Evolutionary conservation across 1,284 basidiomycete genomes (phyloP).

Genomic region (Xerocomus minutiporus): DNA sequence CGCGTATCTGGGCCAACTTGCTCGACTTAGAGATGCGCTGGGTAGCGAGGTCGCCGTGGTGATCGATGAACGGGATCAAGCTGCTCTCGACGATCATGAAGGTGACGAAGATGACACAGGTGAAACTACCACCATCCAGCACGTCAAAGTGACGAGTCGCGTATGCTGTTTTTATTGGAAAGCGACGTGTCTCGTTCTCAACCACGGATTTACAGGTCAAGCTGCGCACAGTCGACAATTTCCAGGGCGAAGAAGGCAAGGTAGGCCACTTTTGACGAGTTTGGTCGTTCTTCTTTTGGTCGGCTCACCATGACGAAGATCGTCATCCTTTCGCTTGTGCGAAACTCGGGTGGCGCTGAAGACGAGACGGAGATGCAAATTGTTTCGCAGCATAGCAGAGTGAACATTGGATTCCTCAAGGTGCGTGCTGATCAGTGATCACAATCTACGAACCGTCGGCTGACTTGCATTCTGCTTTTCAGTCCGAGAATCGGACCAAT

Average conservation of each 20-base stretch:
- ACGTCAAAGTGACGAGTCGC: slow-evolving; percentile 45
- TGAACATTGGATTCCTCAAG: slow-evolving; percentile 68
- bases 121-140: slow-evolving; percentile 35
- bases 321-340: slow-evolving; percentile 66
- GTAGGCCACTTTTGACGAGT: slow-evolving; percentile 21
- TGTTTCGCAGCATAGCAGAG: slow-evolving; percentile 23
- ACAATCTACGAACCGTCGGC: background rate
- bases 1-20: slow-evolving; percentile 71
- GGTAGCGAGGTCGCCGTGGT: slow-evolving; percentile 50
- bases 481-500: slow-evolving; percentile 58
- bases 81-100: slow-evolving; percentile 48
- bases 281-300: background rate
- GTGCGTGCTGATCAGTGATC: slow-evolving; percentile 30
- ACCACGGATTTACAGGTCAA: slow-evolving; percentile 42
- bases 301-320: slow-evolving; percentile 36
- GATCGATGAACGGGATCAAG: slow-evolving; percentile 67
- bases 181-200: background rate
- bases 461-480: background rate
- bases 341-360: slow-evolving; percentile 52
- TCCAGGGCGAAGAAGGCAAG: slow-evolving; percentile 67
- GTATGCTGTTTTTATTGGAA: slow-evolving; percentile 31
- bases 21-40: slow-evolving; percentile 51
- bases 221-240: slow-evolving; percentile 72
- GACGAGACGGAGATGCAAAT: slow-evolving; percentile 29
- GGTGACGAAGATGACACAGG: slow-evolving; percentile 36